Evolutionary conservation across 257 asterid genomes (phyloP), one percentile per base, ranked within the genome.

Genomic region (Scutellaria barbata): DNA sequence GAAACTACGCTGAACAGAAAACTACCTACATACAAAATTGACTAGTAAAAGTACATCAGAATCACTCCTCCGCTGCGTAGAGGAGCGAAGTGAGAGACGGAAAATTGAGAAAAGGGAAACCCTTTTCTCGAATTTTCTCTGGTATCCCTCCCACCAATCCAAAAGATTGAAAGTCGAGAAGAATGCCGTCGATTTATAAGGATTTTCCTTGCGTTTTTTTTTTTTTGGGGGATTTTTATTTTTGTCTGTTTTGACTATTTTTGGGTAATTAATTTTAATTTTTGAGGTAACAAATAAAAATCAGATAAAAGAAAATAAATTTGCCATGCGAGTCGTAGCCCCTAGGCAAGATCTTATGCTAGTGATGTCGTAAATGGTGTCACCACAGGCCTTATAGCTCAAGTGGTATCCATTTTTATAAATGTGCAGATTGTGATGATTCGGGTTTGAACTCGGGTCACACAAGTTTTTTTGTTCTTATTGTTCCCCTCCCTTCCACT

Each of bases 51-150:
- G 66, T 25, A 68, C 42, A 66, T 42, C 40, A 77, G 51, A 30
- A 30, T 8, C 71, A 51, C 69, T 79, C 70, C 78, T 78, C 76
- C 60, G 56, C n/a, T 10, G 51, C 57, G 66, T 43, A 43, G 73
- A 64, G 81, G 65, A 62, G 73, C 59, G 61, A 16, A 37, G 56
- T 2, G 35, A 30, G 35, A 30, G 35, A 47, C 25, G 68, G 68
- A 60, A 77, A 77, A 69, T 61, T 58, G 74, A 74, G 78, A 74
- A 66, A 74, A 77, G 68, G 81, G 69, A 60, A 57, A 69, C 77
- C 85, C 85, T 74, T 65, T 81, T 75, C 77, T 77, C 76, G 63
- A 75, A 66, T 75, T 79, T 77, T 73, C 82, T 53, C 56, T n/a
- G 69, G 66, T 74, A 69, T 74, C 76, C 73, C 72, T 71, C 77